Evolutionary conservation across 2,329 filamentous ascomycete species (phyloP).

Genomic region (Apiospora hydei): DNA sequence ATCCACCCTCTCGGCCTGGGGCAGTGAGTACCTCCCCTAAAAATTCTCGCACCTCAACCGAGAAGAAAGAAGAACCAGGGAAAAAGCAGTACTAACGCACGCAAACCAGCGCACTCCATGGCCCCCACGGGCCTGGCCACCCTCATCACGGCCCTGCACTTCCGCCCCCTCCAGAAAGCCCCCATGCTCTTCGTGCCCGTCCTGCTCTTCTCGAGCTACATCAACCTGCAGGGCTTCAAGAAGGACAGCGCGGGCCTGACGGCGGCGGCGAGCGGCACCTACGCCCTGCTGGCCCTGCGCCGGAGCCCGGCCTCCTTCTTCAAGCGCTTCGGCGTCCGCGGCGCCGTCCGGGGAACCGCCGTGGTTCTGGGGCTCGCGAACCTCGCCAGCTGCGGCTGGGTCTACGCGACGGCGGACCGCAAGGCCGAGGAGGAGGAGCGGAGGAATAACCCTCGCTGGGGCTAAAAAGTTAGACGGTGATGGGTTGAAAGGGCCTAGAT

Average conservation of each 20-base stretch:
- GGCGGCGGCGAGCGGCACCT: constrained; percentile 64
- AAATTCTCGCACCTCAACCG: neutral
- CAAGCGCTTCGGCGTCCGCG: constrained; percentile 54
- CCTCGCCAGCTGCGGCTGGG: constrained; percentile 56
- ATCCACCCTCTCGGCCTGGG: constrained; percentile 53
- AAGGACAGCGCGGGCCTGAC: constrained; percentile 64
- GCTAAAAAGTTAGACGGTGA: constrained; percentile 36
- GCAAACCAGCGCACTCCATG: constrained; percentile 56
- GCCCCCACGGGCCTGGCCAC: constrained; percentile 63
- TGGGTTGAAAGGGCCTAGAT: constrained; percentile 33
- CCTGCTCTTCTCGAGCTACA: constrained; percentile 64
- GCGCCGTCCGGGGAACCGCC: constrained; percentile 58
- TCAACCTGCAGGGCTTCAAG: constrained; percentile 65
- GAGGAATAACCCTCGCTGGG: constrained; percentile 59
- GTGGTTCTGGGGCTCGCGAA: constrained; percentile 59
- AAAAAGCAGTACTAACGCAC: neutral
- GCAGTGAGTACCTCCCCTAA: constrained; percentile 49
- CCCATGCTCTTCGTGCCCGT: constrained; percentile 60
- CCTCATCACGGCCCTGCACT: constrained; percentile 63
- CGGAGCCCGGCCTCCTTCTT: constrained; percentile 45
- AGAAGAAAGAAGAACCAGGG: neutral
- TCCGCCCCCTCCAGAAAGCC: constrained; percentile 58
- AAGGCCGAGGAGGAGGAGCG: constrained; percentile 57
- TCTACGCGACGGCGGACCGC: constrained; percentile 60
- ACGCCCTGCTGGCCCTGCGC: constrained; percentile 62